A percentile compares a stretch with the other conserved stretches of the same genome.
phyloP scores from a whole-genome alignment of 345 rosid species.

The Clarkia xantiana region DNA sequence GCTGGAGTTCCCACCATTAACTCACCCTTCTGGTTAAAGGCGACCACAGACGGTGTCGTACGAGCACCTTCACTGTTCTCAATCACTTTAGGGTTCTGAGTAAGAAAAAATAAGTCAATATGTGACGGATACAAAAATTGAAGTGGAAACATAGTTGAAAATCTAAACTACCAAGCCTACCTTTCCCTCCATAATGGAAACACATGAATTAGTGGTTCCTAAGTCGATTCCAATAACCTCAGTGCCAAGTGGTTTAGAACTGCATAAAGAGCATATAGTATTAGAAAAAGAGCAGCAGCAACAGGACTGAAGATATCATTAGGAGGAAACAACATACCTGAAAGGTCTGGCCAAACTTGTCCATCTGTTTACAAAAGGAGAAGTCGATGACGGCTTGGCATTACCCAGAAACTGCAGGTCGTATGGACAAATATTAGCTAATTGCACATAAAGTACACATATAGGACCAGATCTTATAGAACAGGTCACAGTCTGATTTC shows the following conservation, averaged over 20 bases:
- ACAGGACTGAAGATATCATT: too few relatives aligned
- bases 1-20: conserved; percentile 81
- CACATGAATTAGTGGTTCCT: conserved; percentile 96
- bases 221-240: conserved; percentile 91
- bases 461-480: neutral
- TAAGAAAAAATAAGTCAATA: neutral
- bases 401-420: conserved; percentile 30
- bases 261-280: conserved; percentile 8
- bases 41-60: conserved; percentile 83
- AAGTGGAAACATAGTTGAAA: neutral
- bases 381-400: conserved; percentile 32
- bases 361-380: conserved; percentile 27
- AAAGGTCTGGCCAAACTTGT: conserved; percentile 50
- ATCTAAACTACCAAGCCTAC: conserved; percentile 14
- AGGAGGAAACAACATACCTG: conserved; percentile 28
- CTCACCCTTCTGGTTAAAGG: conserved; percentile 63
- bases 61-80: conserved; percentile 81
- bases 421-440: neutral
- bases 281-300: neutral
- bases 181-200: conserved; percentile 94
- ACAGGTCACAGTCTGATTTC: neutral
- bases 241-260: conserved; percentile 68
- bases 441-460: neutral
- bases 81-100: conserved; percentile 65
- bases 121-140: neutral